Percentiles rank a stretch among this genome's conserved stretches.
Evolutionary conservation across 768 basidiomycete genomes (phyloP).

Genomic region (Leucosporidium creatinivorum): DNA sequence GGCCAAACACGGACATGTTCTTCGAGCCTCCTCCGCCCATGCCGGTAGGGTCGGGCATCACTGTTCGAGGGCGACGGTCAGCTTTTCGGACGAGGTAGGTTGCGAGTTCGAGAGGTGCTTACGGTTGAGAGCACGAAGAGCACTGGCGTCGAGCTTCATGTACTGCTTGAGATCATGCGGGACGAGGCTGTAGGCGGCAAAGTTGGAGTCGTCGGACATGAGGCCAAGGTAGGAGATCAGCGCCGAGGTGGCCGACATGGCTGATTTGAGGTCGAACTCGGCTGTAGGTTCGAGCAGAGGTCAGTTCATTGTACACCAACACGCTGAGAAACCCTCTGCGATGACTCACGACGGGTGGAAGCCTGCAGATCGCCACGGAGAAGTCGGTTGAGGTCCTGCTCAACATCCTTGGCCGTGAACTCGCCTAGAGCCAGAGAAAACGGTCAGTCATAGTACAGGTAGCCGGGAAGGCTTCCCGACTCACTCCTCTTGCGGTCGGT

Average conservation of each 20-base stretch:
- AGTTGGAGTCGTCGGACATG: constrained; percentile 66
- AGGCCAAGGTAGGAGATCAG: constrained; percentile 75
- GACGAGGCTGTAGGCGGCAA: constrained; percentile 67
- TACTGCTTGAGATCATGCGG: constrained; percentile 88
- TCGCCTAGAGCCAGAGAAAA: constrained; percentile 53
- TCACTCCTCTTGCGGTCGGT: constrained; percentile 81
- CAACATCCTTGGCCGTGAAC: constrained; percentile 69
- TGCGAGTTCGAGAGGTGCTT: not conserved
- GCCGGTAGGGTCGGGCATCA: constrained; percentile 33
- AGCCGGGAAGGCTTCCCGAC: constrained; percentile 34
- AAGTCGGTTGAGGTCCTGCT: constrained; percentile 69
- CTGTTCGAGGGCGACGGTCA: not conserved
- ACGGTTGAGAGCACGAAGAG: constrained; percentile 78
- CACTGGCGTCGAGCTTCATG: constrained; percentile 94
- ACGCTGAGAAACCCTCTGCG: too few relatives aligned
- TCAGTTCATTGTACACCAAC: not conserved
- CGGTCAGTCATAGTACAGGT: not conserved
- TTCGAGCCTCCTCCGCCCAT: constrained; percentile 57
- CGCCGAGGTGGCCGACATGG: constrained; percentile 72
- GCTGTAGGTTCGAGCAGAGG: constrained; percentile 48
- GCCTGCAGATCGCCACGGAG: constrained; percentile 49
- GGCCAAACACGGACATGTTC: constrained; percentile 77
- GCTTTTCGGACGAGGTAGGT: not conserved
- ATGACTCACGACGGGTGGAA: constrained; percentile 43
- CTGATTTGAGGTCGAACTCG: constrained; percentile 65